Evolutionary conservation across 1,284 basidiomycete genomes (phyloP).

Genomic region (Fomitiporia mediterranea): DNA sequence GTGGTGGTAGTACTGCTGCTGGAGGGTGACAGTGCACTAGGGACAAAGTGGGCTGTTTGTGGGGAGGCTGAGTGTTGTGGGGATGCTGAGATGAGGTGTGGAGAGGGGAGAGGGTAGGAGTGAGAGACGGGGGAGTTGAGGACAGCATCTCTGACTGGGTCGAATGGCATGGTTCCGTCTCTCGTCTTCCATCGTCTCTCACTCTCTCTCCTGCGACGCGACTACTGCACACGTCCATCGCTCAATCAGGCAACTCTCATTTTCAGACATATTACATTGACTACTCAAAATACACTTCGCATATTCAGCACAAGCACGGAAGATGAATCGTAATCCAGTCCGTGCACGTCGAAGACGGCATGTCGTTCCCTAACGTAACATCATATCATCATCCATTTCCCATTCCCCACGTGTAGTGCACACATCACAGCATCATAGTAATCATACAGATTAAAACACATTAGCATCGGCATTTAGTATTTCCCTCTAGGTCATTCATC

Average conservation of each 20-base stretch:
- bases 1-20: conserved; percentile 20
- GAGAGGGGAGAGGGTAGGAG: conserved; percentile 26
- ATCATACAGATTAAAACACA: too few relatives aligned
- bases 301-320: conserved; percentile 17
- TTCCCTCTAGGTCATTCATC: too few relatives aligned
- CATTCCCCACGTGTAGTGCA: too few relatives aligned
- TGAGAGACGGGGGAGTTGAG: conserved; percentile 54
- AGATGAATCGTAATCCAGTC: conserved; percentile 40
- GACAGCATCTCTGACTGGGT: conserved; percentile 78
- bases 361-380: conserved; percentile 35
- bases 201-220: background rate
- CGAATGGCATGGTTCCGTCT: conserved; percentile 60
- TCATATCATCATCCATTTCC: too few relatives aligned
- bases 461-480: background rate
- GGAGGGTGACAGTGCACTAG: background rate
- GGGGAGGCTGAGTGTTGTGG: conserved; percentile 8
- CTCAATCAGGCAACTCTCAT: background rate
- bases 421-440: background rate
- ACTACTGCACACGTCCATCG: background rate
- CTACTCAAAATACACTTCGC: background rate
- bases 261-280: background rate
- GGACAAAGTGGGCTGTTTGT: conserved; percentile 18
- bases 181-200: background rate
- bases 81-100: conserved; percentile 3
- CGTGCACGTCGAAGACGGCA: conserved; percentile 31